phyloP scores from a whole-genome alignment of 768 basidiomycete genomes.

The Boletus sp. region DNA sequence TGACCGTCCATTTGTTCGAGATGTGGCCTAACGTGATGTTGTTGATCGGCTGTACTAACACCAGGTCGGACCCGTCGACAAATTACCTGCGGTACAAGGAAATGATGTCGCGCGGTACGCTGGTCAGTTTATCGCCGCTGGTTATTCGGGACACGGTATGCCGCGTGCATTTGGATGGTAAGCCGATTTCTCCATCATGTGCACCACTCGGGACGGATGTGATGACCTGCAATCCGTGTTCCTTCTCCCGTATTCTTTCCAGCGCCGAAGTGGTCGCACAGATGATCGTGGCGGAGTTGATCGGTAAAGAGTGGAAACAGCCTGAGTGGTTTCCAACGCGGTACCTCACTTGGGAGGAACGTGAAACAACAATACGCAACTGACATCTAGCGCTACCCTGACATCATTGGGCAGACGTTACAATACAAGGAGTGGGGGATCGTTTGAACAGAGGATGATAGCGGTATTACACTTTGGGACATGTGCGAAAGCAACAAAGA shows the following conservation, averaged over 20 bases:
- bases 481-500: not conserved
- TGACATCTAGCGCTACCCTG: not conserved
- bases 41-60: not conserved
- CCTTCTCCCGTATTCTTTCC: not conserved
- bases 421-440: not conserved
- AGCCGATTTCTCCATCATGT: not conserved
- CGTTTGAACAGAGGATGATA: not conserved
- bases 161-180: slow-evolving; percentile 69
- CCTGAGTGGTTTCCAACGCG: slow-evolving; percentile 66
- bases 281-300: slow-evolving; percentile 55
- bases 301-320: slow-evolving; percentile 42
- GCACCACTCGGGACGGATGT: not conserved
- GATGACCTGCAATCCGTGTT: not conserved
- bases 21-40: not conserved
- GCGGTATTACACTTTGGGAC: not conserved
- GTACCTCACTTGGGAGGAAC: slow-evolving; percentile 41
- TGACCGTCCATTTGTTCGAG: not conserved
- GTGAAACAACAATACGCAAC: not conserved
- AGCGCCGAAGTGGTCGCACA: slow-evolving; percentile 63
- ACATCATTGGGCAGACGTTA: not conserved
- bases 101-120: slow-evolving; percentile 30
- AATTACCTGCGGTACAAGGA: slow-evolving; percentile 13
- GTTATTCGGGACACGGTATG: slow-evolving; percentile 81
- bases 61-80: slow-evolving; percentile 64
- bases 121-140: slow-evolving; percentile 72